phyloP scores from a whole-genome alignment of 2,329 filamentous ascomycete genomes.

The Pezicula carpinea region DNA sequence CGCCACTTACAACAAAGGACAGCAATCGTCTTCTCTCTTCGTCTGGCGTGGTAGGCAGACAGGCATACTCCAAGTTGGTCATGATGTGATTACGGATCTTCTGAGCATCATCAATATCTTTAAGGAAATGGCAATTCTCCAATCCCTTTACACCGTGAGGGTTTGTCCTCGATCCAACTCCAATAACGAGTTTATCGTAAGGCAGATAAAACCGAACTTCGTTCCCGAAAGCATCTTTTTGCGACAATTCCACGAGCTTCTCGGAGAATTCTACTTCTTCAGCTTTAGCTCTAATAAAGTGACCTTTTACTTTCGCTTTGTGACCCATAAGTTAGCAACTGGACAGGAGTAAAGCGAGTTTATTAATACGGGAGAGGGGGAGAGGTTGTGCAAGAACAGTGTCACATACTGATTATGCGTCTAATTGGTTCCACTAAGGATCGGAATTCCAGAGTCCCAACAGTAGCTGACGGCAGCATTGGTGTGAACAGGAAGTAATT shows the following conservation, averaged over 20 bases:
- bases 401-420: constrained; percentile 55
- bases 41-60: constrained; percentile 86
- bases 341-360: too few relatives aligned
- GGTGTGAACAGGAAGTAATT: constrained; percentile 99
- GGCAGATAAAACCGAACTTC: constrained; percentile 84
- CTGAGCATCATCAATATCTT: constrained; percentile 89
- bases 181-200: constrained; percentile 94
- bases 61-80: constrained; percentile 84
- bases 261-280: constrained; percentile 88
- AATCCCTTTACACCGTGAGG: constrained; percentile 93
- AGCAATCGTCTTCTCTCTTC: constrained; percentile 81
- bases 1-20: constrained; percentile 94
- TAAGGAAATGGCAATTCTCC: constrained; percentile 90
- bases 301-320: constrained; percentile 63
- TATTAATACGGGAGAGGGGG: too few relatives aligned
- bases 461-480: constrained; percentile 94
- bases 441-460: constrained; percentile 86
- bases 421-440: constrained; percentile 92
- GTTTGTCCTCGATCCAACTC: constrained; percentile 88
- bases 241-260: constrained; percentile 83
- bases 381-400: too few relatives aligned
- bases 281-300: constrained; percentile 84
- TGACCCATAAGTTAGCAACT: too few relatives aligned
- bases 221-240: constrained; percentile 65
- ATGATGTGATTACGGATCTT: constrained; percentile 85